Percentiles rank a stretch among this genome's conserved stretches.
Evolutionary conservation across 768 basidiomycete species (phyloP).

Genomic region (Chiua virens): DNA sequence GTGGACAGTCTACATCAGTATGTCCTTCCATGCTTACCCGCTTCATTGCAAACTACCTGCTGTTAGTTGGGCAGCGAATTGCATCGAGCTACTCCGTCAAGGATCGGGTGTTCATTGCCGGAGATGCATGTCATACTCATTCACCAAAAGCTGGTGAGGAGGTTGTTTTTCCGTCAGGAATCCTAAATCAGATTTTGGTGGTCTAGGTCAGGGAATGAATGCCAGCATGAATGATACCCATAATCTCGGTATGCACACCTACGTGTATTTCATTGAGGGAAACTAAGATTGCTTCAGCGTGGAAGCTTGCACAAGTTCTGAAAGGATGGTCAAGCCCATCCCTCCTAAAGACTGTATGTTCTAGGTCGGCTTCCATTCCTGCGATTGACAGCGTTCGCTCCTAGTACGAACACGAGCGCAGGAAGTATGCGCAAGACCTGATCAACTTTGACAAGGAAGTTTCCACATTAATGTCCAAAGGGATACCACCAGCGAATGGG

Average conservation of each 20-base stretch:
- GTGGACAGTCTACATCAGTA: conserved; percentile 75
- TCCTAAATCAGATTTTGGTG: neutral
- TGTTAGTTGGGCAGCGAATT: conserved; percentile 69
- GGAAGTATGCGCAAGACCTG: conserved; percentile 68
- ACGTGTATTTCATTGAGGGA: conserved; percentile 32
- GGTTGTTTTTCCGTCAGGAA: neutral
- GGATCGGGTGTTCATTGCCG: conserved; percentile 74
- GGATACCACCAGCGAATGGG: too few relatives aligned
- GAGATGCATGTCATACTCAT: conserved; percentile 73
- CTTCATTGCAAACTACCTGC: neutral
- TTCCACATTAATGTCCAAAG: conserved; percentile 65
- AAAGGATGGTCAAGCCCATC: conserved; percentile 39
- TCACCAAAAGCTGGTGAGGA: conserved; percentile 60
- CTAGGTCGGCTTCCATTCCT: neutral
- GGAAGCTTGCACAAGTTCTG: conserved; percentile 50
- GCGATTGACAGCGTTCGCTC: neutral
- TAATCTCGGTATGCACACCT: conserved; percentile 50
- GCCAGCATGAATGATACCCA: conserved; percentile 76
- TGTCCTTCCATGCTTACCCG: conserved; percentile 15
- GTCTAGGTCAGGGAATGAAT: conserved; percentile 71
- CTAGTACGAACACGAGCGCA: conserved; percentile 69
- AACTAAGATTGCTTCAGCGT: conserved; percentile 46
- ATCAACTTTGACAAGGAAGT: conserved; percentile 71
- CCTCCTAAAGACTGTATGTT: conserved; percentile 42
- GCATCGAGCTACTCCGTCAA: conserved; percentile 59